Evolutionary conservation across 2,329 filamentous ascomycete genomes (phyloP), one percentile per base, ranked within the genome.

Genomic region (Alternaria arbusti): DNA sequence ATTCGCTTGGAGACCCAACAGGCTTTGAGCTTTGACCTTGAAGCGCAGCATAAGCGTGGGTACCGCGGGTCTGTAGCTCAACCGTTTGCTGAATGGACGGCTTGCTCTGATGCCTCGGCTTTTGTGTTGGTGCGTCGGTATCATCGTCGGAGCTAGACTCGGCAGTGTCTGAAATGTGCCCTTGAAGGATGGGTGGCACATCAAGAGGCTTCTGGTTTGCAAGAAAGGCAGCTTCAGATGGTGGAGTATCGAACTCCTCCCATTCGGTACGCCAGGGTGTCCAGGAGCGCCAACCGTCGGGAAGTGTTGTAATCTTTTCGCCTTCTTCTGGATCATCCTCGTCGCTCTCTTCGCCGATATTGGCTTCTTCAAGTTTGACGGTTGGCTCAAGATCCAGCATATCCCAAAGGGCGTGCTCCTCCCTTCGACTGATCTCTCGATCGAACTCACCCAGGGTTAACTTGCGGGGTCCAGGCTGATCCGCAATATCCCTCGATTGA

Each of bases 201-300:
- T 45, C 20, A 5, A 22, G 23, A 46, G 57, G 22, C 49, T 68
- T 76, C 25, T 65, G 66, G 26, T 74, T 75, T 8, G 63, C 64
- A 12, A 63, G 11, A 46, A 79, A 74, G 30, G 49, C 30, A 52
- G 20, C 22, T 4, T 32, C 67, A 4, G 64, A 54, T 8, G 22
- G 23, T 17, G 71, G 70, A 5, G 46, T 65, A 1, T 54, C 52
- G 43, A 67, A 62, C n/a, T 70, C 70, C 68, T 88, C 86, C 86
- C 86, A 88, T 30, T 83, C 80, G 17, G 82, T 79, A 49, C 78
- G 81, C 55, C 84, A 86, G 2, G 84, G 70, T 1, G 80, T 77
- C 54, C 75, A 78, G 25, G 79, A 78, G 54, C 84, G 81, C 86
- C 86, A 88, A 54, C 83, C 76, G n/a, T 78, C 70, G 10, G 80